A percentile compares a stretch with the other conserved stretches of the same genome.
phyloP scores from a whole-genome alignment of 495 filamentous ascomycete species.

The Penicillium malachiteum region DNA sequence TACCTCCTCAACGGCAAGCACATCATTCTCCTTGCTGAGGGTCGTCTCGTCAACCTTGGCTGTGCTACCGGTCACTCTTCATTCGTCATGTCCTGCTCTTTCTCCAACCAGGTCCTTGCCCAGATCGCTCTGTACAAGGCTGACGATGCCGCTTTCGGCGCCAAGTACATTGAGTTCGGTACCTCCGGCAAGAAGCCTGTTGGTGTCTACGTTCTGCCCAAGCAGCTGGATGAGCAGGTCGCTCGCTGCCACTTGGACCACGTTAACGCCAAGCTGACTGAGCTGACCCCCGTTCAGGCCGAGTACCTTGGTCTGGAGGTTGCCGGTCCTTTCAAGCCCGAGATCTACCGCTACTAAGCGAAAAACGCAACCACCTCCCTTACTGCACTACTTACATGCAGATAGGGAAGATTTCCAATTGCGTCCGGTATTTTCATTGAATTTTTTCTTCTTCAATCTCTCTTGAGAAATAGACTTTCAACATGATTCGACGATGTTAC shows the following conservation, averaged over 20 bases:
- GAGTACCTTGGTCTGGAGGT: constrained; percentile 86
- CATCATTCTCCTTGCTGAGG: constrained; percentile 97
- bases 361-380: background rate
- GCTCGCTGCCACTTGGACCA: constrained; percentile 89
- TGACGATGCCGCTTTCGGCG: constrained; percentile 78
- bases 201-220: constrained; percentile 95
- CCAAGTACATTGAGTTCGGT: constrained; percentile 95
- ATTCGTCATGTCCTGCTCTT: constrained; percentile 99
- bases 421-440: constrained; percentile 40
- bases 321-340: constrained; percentile 93
- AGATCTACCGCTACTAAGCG: constrained; percentile 61
- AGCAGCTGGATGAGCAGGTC: constrained; percentile 98
- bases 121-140: constrained; percentile 98
- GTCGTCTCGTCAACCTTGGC: constrained; percentile 97
- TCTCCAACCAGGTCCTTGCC: constrained; percentile 99
- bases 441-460: constrained; percentile 17
- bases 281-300: constrained; percentile 79
- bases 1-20: constrained; percentile 94
- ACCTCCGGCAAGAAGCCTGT: constrained; percentile 84
- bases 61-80: constrained; percentile 99
- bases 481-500: constrained; percentile 64
- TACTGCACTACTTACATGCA: background rate
- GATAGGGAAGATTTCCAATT: constrained; percentile 23
- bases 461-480: constrained; percentile 53
- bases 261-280: constrained; percentile 91